Evolutionary conservation across 805 yeast species (phyloP).

Genomic region (Starmerella stigmatis): DNA sequence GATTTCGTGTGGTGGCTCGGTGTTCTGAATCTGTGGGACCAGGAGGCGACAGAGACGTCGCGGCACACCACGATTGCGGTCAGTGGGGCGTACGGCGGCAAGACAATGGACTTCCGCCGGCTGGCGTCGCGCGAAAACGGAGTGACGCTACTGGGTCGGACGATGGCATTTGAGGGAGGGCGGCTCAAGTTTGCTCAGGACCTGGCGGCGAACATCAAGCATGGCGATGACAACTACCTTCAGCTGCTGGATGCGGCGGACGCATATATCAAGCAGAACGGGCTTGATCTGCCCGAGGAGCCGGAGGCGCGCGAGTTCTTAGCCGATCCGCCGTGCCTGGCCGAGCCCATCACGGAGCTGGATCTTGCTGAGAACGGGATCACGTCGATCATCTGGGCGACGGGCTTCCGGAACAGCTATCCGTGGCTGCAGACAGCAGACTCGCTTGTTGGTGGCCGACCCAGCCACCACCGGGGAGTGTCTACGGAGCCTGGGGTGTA

Average conservation of each 20-base stretch:
- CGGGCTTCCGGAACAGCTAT: conserved; percentile 19
- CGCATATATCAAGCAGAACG: conserved; percentile 11
- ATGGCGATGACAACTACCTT: conserved; percentile 19
- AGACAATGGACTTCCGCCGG: conserved; percentile 20
- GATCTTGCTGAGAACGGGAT: conserved; percentile 10
- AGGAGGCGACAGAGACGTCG: conserved; percentile 12
- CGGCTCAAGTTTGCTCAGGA: conserved; percentile 12
- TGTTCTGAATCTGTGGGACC: conserved; percentile 21
- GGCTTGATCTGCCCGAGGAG: conserved; percentile 18
- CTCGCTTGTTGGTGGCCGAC: conserved; percentile 11
- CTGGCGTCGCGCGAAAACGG: conserved; percentile 13
- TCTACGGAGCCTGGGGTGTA: conserved; percentile 19
- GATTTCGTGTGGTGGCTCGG: conserved; percentile 24
- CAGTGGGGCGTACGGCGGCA: conserved; percentile 21
- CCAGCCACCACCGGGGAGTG: conserved; percentile 18
- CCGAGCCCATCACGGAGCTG: conserved; percentile 11
- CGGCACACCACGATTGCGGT: conserved; percentile 21
- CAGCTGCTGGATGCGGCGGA: conserved; percentile 17
- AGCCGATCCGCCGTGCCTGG: conserved; percentile 14
- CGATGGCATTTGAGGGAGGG: conserved; percentile 10
- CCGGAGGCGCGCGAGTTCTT: conserved; percentile 14
- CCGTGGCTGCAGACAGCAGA: conserved; percentile 13
- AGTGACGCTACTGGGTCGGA: conserved; percentile 16
- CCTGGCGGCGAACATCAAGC: conserved; percentile 9
- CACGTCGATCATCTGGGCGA: conserved; percentile 20